Conservation (phyloP, 2,329 filamentous ascomycete genomes). For the Cladosporium colombiae region DNA sequence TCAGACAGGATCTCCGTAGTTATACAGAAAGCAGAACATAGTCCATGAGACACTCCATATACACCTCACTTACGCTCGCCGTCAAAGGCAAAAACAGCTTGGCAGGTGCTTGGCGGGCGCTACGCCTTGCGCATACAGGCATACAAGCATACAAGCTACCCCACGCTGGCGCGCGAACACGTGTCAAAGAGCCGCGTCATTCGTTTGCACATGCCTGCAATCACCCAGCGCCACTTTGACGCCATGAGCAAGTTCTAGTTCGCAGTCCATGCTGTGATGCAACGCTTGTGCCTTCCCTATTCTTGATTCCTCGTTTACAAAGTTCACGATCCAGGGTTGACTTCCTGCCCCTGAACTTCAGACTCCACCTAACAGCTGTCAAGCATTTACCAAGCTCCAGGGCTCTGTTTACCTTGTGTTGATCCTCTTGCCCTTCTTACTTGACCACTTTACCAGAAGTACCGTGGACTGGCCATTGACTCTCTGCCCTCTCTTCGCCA, state of each 20-base stretch:
- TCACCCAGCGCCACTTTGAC: not conserved
- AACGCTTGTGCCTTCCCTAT: not conserved
- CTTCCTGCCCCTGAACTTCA: not conserved
- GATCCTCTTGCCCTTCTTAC: not conserved
- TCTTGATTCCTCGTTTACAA: not conserved
- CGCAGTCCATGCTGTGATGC: not conserved
- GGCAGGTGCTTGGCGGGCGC: constrained; percentile 7
- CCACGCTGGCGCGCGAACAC: not conserved
- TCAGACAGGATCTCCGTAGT: not conserved
- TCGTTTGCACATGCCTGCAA: constrained; percentile 16
- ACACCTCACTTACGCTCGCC: constrained; percentile 4
- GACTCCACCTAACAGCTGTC: not conserved
- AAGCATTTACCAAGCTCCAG: not conserved
- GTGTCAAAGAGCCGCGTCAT: constrained; percentile 15
- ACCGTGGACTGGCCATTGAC: not conserved
- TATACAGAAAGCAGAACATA: not conserved
- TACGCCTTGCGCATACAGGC: not conserved
- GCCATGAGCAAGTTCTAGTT: not conserved
- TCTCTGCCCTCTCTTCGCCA: not conserved
- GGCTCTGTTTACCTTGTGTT: not conserved
- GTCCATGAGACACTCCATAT: not conserved
- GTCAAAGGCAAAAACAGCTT: not conserved
- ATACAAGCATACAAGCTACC: not conserved
- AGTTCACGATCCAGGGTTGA: not conserved
- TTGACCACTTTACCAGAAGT: not conserved